Evolutionary conservation across 179 eudicot genomes (phyloP).

Genomic region (Silene noctiflora): DNA sequence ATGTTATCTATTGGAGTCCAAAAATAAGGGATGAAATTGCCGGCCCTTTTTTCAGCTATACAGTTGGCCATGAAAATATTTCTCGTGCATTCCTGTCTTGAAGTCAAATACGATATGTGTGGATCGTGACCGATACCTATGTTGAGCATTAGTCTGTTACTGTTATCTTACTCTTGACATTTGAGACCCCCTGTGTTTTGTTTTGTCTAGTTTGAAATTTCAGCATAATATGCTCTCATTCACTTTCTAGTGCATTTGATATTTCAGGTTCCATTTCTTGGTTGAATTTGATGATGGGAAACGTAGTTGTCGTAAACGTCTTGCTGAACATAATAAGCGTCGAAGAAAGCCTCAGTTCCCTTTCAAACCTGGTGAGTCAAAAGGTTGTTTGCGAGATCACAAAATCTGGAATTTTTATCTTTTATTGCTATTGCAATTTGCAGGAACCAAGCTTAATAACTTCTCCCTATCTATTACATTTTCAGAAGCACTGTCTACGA

Average conservation of each 20-base stretch:
- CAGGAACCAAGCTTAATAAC: slow-evolving; percentile 33
- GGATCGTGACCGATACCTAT: neutral
- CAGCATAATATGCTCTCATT: neutral
- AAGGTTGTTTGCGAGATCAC: neutral
- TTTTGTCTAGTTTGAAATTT: neutral
- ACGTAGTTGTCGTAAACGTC: slow-evolving; percentile 88
- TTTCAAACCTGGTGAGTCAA: slow-evolving; percentile 26
- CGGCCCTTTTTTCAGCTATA: neutral
- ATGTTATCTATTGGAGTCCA: neutral
- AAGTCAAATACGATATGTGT: neutral
- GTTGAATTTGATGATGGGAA: slow-evolving; percentile 79
- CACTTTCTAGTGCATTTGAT: slow-evolving; percentile 20
- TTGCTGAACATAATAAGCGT: slow-evolving; percentile 83
- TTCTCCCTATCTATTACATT: slow-evolving; percentile 33
- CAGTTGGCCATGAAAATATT: neutral
- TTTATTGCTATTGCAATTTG: slow-evolving; percentile 9
- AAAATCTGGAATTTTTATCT: neutral
- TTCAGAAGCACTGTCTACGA: slow-evolving; percentile 27
- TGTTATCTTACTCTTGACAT: neutral
- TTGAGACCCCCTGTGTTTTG: neutral
- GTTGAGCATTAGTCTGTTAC: neutral
- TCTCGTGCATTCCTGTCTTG: neutral
- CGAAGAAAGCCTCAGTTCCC: slow-evolving; percentile 57
- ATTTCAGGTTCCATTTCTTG: slow-evolving; percentile 69
- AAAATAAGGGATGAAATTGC: neutral